Conservation (phyloP, 2,329 filamentous ascomycete genomes). For the Alternaria arbusti region DNA sequence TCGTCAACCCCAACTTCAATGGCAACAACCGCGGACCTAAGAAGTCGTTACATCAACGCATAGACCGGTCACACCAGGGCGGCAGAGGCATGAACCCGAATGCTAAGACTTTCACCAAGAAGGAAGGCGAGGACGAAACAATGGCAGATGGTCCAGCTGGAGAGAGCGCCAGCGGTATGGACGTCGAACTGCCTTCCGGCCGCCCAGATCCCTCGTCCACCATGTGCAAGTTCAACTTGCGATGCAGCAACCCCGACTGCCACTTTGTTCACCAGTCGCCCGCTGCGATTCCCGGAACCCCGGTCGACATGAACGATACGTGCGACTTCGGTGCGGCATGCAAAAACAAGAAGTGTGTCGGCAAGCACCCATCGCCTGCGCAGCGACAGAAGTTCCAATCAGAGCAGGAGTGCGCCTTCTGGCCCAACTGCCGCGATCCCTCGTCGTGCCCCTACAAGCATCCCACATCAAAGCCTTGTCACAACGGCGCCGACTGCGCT, state of each 20-base stretch:
- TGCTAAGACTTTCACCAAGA: conserved; percentile 59
- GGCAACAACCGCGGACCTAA: conserved; percentile 45
- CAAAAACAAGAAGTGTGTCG: conserved; percentile 94
- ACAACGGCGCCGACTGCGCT: conserved; percentile 88
- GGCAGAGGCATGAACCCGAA: conserved; percentile 56
- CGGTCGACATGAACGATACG: conserved; percentile 78
- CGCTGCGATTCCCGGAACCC: conserved; percentile 77
- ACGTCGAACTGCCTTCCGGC: conserved; percentile 65
- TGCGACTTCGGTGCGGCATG: conserved; percentile 90
- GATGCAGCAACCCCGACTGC: conserved; percentile 88
- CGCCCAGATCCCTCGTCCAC: conserved; percentile 66
- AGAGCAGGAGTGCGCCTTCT: conserved; percentile 89
- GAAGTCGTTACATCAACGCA: conserved; percentile 77
- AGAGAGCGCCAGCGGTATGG: conserved; percentile 56
- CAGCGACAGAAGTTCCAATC: conserved; percentile 77
- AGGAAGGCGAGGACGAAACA: conserved; percentile 47
- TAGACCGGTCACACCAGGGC: conserved; percentile 53
- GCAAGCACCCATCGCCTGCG: conserved; percentile 89
- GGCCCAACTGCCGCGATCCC: conserved; percentile 84
- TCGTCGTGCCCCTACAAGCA: conserved; percentile 87
- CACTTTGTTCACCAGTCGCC: conserved; percentile 94
- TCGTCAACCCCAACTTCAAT: conserved; percentile 61
- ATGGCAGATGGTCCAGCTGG: conserved; percentile 46
- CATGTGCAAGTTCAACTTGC: conserved; percentile 87
- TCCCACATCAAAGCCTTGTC: conserved; percentile 83